Base-by-base conservation (phyloP, 1,139 yeast species). In the Schizosaccharomyces versatilis region DNA sequence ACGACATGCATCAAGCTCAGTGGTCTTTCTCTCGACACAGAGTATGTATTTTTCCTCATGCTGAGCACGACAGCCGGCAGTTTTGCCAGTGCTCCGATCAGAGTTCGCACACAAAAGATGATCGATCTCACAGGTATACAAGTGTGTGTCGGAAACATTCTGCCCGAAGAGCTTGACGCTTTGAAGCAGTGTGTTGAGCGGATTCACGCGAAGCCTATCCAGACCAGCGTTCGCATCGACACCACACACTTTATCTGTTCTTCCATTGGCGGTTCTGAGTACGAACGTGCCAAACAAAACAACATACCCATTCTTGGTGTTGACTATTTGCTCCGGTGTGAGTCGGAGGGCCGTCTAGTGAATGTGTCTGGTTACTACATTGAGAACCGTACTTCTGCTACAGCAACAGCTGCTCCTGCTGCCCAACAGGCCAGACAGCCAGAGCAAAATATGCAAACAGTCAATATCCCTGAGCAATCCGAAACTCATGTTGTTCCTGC, bases 261-360 rank as follows among this genome's bases (percentile, higher is more conserved):
- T 14, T 49, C 52, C n/a, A 17, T 38, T 10, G 73, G 75, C 54
- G 78, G 78, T 2, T 68, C 75, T 1, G 85, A 82, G 64, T 84
- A 73, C 70, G 72, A 79, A 60, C 81, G 80, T 65, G 98, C 98
- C 1, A 74, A 77, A 59, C 88, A 82, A 58, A 76, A 80, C 73
- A 90, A 88, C 65, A 86, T 90, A 57, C 99, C 99, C 2, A 78
- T 90, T 49, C 90, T 90, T 36, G 77, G 95, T 66, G 98, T 98
- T 0, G 97, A 90, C 66, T 90, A 97, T 97, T 72, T 90, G 57
- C 81, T 84, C 67, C 96, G 96, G 0, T 90, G 98, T 70, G 94
- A 85, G 63, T 69, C 76, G 53, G 97, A 88, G 64, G 77, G 94
- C 61, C 71, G 96, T 63, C 79, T 90, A 58, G 94, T 88, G 48